phyloP scores from a whole-genome alignment of 805 yeast species.

The Metschnikowia cerradonensis region DNA sequence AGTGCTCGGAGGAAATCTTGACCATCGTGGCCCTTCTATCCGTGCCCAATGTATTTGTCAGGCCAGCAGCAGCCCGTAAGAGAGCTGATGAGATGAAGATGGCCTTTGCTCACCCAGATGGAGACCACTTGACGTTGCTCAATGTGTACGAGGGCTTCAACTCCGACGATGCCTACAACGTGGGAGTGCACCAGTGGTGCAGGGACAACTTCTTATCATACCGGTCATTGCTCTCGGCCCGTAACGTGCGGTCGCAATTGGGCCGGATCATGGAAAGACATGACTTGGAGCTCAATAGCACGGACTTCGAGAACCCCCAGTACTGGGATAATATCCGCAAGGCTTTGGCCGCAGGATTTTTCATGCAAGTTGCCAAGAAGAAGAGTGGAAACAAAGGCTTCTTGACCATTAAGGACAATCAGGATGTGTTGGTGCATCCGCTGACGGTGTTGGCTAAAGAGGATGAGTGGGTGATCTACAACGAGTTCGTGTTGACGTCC shows the following conservation, averaged over 20 bases:
- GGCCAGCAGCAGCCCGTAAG: slow-evolving; percentile 84
- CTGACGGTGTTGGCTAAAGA: slow-evolving; percentile 85
- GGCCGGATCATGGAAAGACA: slow-evolving; percentile 76
- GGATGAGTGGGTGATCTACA: slow-evolving; percentile 90
- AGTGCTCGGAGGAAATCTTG: slow-evolving; percentile 84
- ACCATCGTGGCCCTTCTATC: slow-evolving; percentile 86
- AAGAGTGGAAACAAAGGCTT: slow-evolving; percentile 74
- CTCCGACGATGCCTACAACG: slow-evolving; percentile 63
- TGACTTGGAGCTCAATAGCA: slow-evolving; percentile 68
- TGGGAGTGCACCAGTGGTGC: slow-evolving; percentile 80
- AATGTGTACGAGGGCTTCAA: slow-evolving; percentile 85
- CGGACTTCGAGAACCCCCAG: slow-evolving; percentile 51
- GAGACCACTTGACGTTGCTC: slow-evolving; percentile 88
- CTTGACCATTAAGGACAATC: slow-evolving; percentile 90
- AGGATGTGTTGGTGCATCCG: slow-evolving; percentile 92
- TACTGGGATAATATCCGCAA: slow-evolving; percentile 79
- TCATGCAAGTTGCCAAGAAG: slow-evolving; percentile 97
- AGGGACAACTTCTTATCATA: slow-evolving; percentile 82
- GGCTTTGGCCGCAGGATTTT: slow-evolving; percentile 88
- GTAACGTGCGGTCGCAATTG: slow-evolving; percentile 80
- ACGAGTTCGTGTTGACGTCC: slow-evolving; percentile 91
- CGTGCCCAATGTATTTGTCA: slow-evolving; percentile 90
- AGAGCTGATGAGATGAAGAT: slow-evolving; percentile 89
- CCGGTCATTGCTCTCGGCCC: slow-evolving; percentile 82
- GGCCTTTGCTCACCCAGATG: slow-evolving; percentile 86